A percentile compares a stretch with the other conserved stretches of the same genome.
Evolutionary conservation across 257 asterid species (phyloP).

Genomic region (Solanum phureja): DNA sequence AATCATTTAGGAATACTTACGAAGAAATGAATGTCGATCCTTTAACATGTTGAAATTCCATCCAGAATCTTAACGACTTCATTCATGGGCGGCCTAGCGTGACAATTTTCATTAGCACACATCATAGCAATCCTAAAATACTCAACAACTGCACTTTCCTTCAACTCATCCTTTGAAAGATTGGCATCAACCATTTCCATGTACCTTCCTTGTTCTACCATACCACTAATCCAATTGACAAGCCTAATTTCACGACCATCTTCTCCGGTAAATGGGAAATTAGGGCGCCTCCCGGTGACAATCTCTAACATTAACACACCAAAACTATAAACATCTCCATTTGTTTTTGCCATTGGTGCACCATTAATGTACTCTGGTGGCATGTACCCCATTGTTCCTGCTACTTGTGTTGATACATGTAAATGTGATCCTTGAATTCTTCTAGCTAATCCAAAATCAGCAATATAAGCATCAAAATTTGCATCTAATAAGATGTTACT

Average conservation of each 20-base stretch:
- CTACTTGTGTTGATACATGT: conserved; percentile 83
- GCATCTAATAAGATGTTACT: conserved; percentile 54
- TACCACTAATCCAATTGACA: conserved; percentile 40
- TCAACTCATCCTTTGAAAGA: conserved; percentile 23
- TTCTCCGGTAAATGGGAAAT: conserved; percentile 51
- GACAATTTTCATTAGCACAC: conserved; percentile 37
- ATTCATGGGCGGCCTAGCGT: conserved; percentile 49
- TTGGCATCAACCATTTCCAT: conserved; percentile 60
- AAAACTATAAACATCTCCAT: conserved; percentile 75
- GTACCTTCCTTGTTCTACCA: conserved; percentile 27
- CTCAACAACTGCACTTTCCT: conserved; percentile 27
- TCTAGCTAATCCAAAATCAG: conserved; percentile 84
- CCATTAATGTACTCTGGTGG: conserved; percentile 80
- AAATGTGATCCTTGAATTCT: conserved; percentile 49
- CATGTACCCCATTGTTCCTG: conserved; percentile 94
- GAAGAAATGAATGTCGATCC: neutral
- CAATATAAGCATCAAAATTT: conserved; percentile 57
- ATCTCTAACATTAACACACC: conserved; percentile 71
- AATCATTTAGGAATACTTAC: neutral
- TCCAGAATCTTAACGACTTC: conserved; percentile 45
- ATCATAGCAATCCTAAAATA: conserved; percentile 38
- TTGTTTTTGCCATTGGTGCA: conserved; percentile 40
- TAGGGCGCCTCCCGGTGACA: conserved; percentile 55
- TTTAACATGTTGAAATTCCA: conserved; percentile 3
- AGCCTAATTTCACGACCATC: conserved; percentile 62